phyloP scores from a whole-genome alignment of 1,284 basidiomycete species.

The Ceratobasidium sp. region DNA sequence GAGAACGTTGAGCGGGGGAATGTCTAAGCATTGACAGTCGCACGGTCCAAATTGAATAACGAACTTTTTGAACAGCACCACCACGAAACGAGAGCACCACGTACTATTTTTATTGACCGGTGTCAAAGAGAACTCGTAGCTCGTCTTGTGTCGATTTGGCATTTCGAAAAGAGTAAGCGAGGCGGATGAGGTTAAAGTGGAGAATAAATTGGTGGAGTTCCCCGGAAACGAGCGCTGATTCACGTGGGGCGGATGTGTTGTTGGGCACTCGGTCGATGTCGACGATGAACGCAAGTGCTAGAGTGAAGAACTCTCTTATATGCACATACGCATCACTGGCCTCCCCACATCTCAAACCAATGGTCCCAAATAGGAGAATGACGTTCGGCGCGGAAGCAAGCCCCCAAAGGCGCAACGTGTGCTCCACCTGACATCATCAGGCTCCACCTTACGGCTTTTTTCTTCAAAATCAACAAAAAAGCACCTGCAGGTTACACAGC shows the following conservation, averaged over 20 bases:
- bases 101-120: constrained; percentile 32
- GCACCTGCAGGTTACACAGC: background rate
- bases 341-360: constrained; percentile 22
- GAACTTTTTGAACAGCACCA: background rate
- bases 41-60: background rate
- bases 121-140: constrained; percentile 29
- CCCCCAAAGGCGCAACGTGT: background rate
- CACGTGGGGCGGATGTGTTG: constrained; percentile 14
- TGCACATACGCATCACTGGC: background rate
- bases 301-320: constrained; percentile 20
- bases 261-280: background rate
- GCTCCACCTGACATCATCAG: constrained; percentile 8
- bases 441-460: background rate
- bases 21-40: constrained; percentile 23
- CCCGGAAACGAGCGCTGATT: constrained; percentile 12
- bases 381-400: constrained; percentile 23
- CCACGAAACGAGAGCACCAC: background rate
- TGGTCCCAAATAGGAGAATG: constrained; percentile 23
- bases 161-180: constrained; percentile 2
- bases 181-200: constrained; percentile 11
- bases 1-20: constrained; percentile 34
- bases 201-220: background rate
- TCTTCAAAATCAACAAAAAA: background rate
- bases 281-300: background rate
- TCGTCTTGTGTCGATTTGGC: constrained; percentile 29